Evolutionary conservation across 2,329 filamentous ascomycete species (phyloP).

Genomic region (Leptographium procerum): DNA sequence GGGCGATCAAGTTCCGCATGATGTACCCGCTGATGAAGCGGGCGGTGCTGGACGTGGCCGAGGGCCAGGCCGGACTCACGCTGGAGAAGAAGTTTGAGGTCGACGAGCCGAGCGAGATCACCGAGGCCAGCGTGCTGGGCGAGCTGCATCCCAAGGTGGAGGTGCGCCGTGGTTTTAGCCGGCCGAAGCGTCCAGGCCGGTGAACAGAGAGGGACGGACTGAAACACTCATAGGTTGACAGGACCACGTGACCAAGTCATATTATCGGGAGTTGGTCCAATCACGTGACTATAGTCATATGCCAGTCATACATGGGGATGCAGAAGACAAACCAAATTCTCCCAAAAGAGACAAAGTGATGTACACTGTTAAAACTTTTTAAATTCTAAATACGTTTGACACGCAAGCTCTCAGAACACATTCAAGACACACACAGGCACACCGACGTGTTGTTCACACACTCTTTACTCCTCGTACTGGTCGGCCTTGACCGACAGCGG

Average conservation of each 20-base stretch:
- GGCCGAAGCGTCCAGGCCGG: slow-evolving; percentile 70
- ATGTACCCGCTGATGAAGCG: slow-evolving; percentile 64
- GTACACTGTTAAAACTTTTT: too few species aligned
- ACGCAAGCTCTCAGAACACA: too few species aligned
- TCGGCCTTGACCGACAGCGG: slow-evolving; percentile 47
- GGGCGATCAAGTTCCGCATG: slow-evolving; percentile 74
- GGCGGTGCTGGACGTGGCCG: slow-evolving; percentile 54
- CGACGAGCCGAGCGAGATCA: slow-evolving; percentile 59
- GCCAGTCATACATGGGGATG: too few species aligned
- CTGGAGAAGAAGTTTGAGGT: slow-evolving; percentile 62
- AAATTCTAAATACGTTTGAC: too few species aligned
- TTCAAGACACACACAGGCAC: too few species aligned
- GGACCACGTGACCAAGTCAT: too few species aligned
- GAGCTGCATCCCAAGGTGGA: slow-evolving; percentile 60
- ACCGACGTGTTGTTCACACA: too few species aligned
- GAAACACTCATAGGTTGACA: too few species aligned
- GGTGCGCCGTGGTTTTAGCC: slow-evolving; percentile 57
- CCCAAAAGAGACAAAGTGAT: too few species aligned
- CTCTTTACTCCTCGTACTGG: slow-evolving; percentile 52
- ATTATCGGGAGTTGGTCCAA: neutral
- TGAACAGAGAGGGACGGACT: slow-evolving; percentile 18
- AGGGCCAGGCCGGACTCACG: slow-evolving; percentile 51
- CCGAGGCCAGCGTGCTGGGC: slow-evolving; percentile 49
- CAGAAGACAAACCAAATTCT: neutral
- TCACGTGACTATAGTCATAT: neutral